Evolutionary conservation across 2,329 filamentous ascomycete species (phyloP), one percentile per base, ranked within the genome.

Genomic region (Neonectria hederae): DNA sequence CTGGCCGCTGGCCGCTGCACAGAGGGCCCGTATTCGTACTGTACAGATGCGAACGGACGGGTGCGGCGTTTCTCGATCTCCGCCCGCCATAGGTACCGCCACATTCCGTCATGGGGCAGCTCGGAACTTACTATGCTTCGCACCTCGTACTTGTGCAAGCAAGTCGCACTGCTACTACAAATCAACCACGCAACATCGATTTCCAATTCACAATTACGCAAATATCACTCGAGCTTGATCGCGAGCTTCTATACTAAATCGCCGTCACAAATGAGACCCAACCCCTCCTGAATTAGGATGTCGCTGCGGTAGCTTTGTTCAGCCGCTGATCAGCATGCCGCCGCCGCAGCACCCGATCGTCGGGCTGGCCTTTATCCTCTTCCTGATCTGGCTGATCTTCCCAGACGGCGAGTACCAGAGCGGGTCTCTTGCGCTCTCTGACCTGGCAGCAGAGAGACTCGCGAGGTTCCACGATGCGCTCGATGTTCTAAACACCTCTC

Each of bases 391-490:
- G 79, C 69, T 80, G 42, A 62, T 81, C 40, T 76, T 80, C 35
- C 79, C 79, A 10, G 78, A 78, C 46, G 73, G 72, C 56, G 78
- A 80, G 24, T 76, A 76, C 45, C 74, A 72, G 26, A 71, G 72
- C 26, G 75, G 78, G 52, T 76, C 77, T 21, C 69, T 76, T 2
- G 68, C 75, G 4, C 66, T 77, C 1, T 79, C 79, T 4, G 78
- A 79, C 30, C 67, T 81, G 28, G 77, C 78, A 72, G 48, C 79
- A 76, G 54, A 82, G 58, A 83, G 86, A 11, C 78, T 89, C 17
- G 77, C 76, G n/a, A 81, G 82, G 42, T 86, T 88, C 66, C 81
- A 83, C 45, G 76, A 82, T 61, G 83, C 86, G 2, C 84, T 87
- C 65, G 76, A 80, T 54, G 78, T 87, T 19, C 78, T 90, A 43